Conservation (phyloP, 2,329 filamentous ascomycete genomes). For the Pseudocercospora musae region DNA sequence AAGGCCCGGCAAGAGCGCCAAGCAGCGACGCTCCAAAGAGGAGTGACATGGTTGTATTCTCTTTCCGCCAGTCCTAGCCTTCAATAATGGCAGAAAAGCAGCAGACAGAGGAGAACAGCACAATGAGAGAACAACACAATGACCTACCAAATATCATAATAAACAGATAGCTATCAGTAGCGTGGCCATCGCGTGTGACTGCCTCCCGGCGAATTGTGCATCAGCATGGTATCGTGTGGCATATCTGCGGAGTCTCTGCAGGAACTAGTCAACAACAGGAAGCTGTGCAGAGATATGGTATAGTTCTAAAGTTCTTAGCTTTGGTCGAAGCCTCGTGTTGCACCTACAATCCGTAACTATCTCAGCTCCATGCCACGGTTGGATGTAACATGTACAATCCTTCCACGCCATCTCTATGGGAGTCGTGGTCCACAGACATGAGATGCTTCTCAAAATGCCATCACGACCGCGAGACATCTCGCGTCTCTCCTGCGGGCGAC, state of each 20-base stretch:
- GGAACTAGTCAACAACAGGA: not conserved
- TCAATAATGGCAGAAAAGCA: too few species aligned
- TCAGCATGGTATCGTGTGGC: not conserved
- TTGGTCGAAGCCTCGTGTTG: too few species aligned
- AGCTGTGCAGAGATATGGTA: too few species aligned
- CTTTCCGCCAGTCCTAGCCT: not conserved
- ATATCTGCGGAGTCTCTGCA: not conserved
- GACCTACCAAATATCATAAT: not conserved
- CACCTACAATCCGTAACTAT: too few species aligned
- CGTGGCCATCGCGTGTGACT: not conserved
- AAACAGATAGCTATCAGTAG: not conserved
- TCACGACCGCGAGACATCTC: not conserved
- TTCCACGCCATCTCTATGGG: too few species aligned
- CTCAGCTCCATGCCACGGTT: not conserved
- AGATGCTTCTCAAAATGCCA: not conserved
- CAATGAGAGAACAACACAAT: too few species aligned
- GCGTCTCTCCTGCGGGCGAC: not conserved
- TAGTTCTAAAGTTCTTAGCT: too few species aligned
- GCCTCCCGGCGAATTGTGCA: not conserved
- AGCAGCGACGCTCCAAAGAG: slow-evolving; percentile 7
- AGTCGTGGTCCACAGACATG: too few species aligned
- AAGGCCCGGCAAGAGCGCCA: slow-evolving; percentile 1
- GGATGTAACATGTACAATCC: not conserved
- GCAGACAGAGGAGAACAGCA: not conserved
- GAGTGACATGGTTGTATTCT: slow-evolving; percentile 7